A percentile compares a stretch with the other conserved stretches of the same genome.
These are phyloP conservation scores for Gamsiella multidivaricata DNA, from an alignment of 192 early-diverging fungal genomes.

Conservation along the genomic window DNA sequence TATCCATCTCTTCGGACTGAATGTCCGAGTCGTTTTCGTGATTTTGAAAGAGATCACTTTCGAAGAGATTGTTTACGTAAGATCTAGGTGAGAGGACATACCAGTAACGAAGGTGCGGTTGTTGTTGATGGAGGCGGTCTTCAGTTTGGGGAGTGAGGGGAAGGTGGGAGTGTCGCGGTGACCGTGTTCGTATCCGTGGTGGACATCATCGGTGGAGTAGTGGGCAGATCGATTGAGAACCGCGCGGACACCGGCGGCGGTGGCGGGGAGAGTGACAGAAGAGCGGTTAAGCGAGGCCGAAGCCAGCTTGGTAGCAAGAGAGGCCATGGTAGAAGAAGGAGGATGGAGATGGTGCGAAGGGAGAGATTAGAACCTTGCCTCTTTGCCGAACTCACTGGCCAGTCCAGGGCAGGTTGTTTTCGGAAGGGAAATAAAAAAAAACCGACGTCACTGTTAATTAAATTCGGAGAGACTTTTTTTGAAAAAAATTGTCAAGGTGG, in stretches of 20 bases:
- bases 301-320: slow-evolving; percentile 60
- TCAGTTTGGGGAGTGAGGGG: slow-evolving; percentile 35
- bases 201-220: slow-evolving; percentile 54
- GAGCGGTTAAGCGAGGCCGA: slow-evolving; percentile 66
- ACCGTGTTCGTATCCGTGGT: slow-evolving; percentile 43
- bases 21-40: not conserved
- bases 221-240: slow-evolving; percentile 55
- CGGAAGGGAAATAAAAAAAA: not conserved
- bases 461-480: not conserved
- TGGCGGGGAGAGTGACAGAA: slow-evolving; percentile 59
- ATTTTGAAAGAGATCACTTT: too few relatives aligned
- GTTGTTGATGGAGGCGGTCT: slow-evolving; percentile 26
- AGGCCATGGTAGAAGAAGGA: slow-evolving; percentile 55
- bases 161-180: slow-evolving; percentile 41
- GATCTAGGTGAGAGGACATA: slow-evolving; percentile 21
- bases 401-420: not conserved
- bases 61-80: too few relatives aligned
- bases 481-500: not conserved
- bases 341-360: not conserved
- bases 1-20: too few relatives aligned
- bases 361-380: not conserved
- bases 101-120: slow-evolving; percentile 63
- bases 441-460: slow-evolving; percentile 1
- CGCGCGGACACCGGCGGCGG: slow-evolving; percentile 55
- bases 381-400: not conserved